Evolutionary conservation across 2,329 filamentous ascomycete species (phyloP), one percentile per base, ranked within the genome.

Genomic region (Ophidiomyces ophidiicola): DNA sequence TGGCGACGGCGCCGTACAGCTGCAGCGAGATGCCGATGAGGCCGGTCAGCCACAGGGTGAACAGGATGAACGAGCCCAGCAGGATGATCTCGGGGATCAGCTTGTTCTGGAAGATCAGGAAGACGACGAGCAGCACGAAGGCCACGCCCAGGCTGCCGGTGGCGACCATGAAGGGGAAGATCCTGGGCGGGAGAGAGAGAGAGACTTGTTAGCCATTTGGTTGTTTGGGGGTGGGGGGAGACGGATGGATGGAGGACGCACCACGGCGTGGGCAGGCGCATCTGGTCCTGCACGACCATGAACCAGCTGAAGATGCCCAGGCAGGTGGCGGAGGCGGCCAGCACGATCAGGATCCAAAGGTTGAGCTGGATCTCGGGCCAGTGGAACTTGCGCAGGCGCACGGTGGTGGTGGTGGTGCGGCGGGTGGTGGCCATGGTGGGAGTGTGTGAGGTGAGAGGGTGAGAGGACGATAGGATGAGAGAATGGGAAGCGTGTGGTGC

Each of bases 331-430:
- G 72, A 72, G 1, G 70, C 68, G 1, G 67, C 69, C 11, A 78
- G 63, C 54, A 78, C 75, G 48, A 77, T 62, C 48, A 78, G 69
- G 38, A 74, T 70, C 75, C 75, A 80, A 50, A 76, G 58, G 51
- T 78, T 78, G 47, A 80, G 66, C 50, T 78, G 74, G 34, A 72
- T 62, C 55, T 78, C 74, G 2, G 75, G 75, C 75, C 75, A 80
- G 60, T 69, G 71, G 61, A 78, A 78, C 50, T 68, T 59, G 14
- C 62, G 59, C 14, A 17, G 19, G 17, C 10, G 20, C 7, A 28
- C 37, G 7, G 19, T 39, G 5, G 41, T 39, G 5, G 41, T 38
- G n/a, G 35, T 15, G 15, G 36, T 41, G 24, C 36, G 42, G 3
- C 41, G 30, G 20, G 44, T 40, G 36, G 15, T 18, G 3, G 29